phyloP scores from a whole-genome alignment of 768 basidiomycete species.

The Boletellus ananas region DNA sequence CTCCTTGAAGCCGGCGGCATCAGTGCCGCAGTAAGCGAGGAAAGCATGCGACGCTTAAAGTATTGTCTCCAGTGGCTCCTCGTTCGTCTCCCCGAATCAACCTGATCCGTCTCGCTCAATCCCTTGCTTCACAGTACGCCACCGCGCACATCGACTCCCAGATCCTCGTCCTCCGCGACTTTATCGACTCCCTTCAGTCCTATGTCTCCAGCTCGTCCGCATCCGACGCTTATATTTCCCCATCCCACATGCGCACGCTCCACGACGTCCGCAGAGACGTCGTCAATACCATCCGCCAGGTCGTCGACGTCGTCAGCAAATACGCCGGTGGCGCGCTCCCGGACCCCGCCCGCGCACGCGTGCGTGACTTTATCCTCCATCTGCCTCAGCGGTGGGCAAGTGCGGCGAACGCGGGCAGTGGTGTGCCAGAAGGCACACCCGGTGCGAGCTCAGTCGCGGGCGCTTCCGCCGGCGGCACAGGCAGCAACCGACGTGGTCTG shows the following conservation, averaged over 20 bases:
- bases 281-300: constrained; percentile 84
- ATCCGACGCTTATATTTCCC: constrained; percentile 36
- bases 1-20: constrained; percentile 85
- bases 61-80: constrained; percentile 89
- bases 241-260: constrained; percentile 62
- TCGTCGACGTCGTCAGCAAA: constrained; percentile 81
- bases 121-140: constrained; percentile 56
- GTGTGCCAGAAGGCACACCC: constrained; percentile 26
- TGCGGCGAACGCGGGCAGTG: constrained; percentile 28
- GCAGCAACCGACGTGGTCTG: constrained; percentile 16
- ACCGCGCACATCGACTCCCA: constrained; percentile 85
- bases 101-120: background rate
- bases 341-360: constrained; percentile 72
- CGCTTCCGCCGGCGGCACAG: constrained; percentile 24
- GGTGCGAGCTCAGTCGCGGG: constrained; percentile 37
- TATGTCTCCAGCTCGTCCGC: constrained; percentile 21
- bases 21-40: constrained; percentile 84
- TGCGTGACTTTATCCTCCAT: constrained; percentile 71
- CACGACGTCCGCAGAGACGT: constrained; percentile 74
- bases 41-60: constrained; percentile 80
- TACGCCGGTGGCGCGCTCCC: constrained; percentile 86
- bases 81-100: constrained; percentile 39
- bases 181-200: constrained; percentile 66
- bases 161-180: constrained; percentile 78
- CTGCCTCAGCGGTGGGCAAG: constrained; percentile 81